Percentiles rank a stretch among this genome's conserved stretches.
These are phyloP conservation scores for Globisporangium barbulae DNA, from an alignment of 352 stramenopile species.

Conservation along the genomic window DNA sequence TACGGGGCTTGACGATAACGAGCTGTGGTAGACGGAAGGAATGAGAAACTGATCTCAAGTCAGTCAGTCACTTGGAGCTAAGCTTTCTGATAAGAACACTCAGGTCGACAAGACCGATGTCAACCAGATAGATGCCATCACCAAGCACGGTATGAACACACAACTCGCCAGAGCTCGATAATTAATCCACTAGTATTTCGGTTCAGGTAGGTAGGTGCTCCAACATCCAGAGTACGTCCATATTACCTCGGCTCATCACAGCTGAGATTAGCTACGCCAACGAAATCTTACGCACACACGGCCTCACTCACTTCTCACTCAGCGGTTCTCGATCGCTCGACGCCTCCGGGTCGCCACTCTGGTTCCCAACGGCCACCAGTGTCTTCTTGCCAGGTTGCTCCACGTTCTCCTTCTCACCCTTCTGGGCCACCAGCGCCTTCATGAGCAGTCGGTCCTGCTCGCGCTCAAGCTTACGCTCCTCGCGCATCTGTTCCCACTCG, in stretches of 20 bases:
- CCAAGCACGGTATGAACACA: neutral
- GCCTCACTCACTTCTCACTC: neutral
- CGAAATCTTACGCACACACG: too few relatives aligned
- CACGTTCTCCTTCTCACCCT: constrained; percentile 1
- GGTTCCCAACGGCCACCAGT: too few relatives aligned
- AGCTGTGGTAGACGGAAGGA: too few relatives aligned
- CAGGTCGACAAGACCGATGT: too few relatives aligned
- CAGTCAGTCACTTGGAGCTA: too few relatives aligned
- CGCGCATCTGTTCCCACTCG: constrained; percentile 11
- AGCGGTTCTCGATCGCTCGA: neutral
- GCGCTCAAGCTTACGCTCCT: constrained; percentile 12
- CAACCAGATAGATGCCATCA: neutral
- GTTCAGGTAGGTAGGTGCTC: neutral
- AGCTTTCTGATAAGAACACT: too few relatives aligned
- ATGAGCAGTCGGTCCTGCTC: constrained; percentile 11
- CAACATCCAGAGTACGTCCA: too few relatives aligned
- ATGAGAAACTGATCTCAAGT: too few relatives aligned
- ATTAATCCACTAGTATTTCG: neutral
- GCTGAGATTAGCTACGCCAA: too few relatives aligned
- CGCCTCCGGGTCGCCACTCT: neutral
- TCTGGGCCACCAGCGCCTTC: constrained; percentile 7
- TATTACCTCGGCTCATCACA: too few relatives aligned
- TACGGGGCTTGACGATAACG: too few relatives aligned
- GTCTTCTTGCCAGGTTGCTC: neutral
- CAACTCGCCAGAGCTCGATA: neutral